These are phyloP conservation scores for Physocladia obscura DNA, from an alignment of 192 early-diverging fungal genomes.

Conservation along the genomic window DNA sequence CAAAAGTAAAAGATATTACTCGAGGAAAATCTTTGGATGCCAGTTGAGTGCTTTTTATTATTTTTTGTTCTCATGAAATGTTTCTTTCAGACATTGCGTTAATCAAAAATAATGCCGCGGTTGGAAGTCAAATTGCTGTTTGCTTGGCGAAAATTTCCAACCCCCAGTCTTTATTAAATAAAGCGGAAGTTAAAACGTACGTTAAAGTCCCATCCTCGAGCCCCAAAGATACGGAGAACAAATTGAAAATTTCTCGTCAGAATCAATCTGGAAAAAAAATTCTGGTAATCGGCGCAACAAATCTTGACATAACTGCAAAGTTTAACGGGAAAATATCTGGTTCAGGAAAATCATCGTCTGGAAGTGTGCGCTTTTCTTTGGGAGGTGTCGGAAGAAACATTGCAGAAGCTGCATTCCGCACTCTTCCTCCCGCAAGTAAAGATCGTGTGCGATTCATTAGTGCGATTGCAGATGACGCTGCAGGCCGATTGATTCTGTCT, in stretches of 20 bases:
- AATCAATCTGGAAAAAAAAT: slow-evolving; percentile 50
- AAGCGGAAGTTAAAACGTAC: too few species aligned
- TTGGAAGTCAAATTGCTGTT: slow-evolving; percentile 79
- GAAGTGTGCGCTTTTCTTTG: slow-evolving; percentile 59
- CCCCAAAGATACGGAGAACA: too few species aligned
- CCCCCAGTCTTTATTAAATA: too few species aligned
- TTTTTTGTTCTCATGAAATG: neutral
- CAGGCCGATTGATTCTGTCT: slow-evolving; percentile 55
- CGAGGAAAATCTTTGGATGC: slow-evolving; percentile 74
- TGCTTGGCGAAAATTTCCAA: slow-evolving; percentile 44
- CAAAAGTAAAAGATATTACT: slow-evolving; percentile 80
- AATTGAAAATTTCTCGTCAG: too few species aligned
- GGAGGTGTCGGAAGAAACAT: slow-evolving; percentile 96
- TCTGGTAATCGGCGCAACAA: slow-evolving; percentile 83
- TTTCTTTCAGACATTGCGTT: slow-evolving; percentile 73
- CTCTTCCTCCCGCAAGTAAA: slow-evolving; percentile 29
- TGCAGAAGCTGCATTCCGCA: slow-evolving; percentile 71
- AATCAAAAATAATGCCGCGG: slow-evolving; percentile 85
- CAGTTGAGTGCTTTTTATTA: slow-evolving; percentile 53
- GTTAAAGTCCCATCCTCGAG: too few species aligned
- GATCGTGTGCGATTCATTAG: slow-evolving; percentile 68
- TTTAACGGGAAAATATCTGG: neutral
- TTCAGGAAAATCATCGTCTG: slow-evolving; percentile 36
- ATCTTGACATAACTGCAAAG: slow-evolving; percentile 78
- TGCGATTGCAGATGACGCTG: slow-evolving; percentile 70